Evolutionary conservation across 2,329 filamentous ascomycete species (phyloP), one percentile per base, ranked within the genome.

Genomic region (Massarina eburnea): DNA sequence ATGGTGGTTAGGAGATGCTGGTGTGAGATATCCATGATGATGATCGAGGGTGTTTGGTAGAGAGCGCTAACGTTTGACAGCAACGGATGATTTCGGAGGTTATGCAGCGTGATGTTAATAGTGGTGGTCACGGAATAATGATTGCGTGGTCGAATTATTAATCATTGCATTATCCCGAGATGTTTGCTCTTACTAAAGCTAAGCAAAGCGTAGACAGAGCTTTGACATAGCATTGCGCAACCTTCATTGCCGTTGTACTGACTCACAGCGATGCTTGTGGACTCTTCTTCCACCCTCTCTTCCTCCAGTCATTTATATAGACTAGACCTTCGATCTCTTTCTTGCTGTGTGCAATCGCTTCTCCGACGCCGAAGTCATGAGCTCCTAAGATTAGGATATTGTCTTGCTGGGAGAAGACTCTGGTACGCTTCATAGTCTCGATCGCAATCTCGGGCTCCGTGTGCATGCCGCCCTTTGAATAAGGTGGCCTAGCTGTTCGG

Each of bases 301-400:
- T 41, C 10, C 20, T 44, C 63, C 65, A 67, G 1, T 49, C 52
- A 24, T 61, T 60, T 20, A 67, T 39, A 24, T 48, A 37, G 10
- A 64, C 43, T 8, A 66, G 45, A 0, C 63, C 62, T 21, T 59
- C 40, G 8, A 68, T 55, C 24, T 57, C 54, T 41, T 56, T 57
- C 42, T 49, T 41, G 2, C 52, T 58, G 3, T 52, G 39, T 18
- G 46, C 39, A 27, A 67, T 58, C 1, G 41, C 45, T 22, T 64
- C 52, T 3, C 60, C 59, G 17, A 65, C 46, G 37, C 54, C 65
- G 22, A 54, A 59, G 21, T 68, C 64, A 40, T 68, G 65, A 7
- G 64, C 65, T 8, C 57, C 63, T 39, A 66, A 39, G 5, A 67
- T 61, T 61, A 62, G 67, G 3, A 67, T 36, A 20, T 65, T 59